Conservation (phyloP, 176 grass and related monocot species). For the Eremochloa ophiuroides region DNA sequence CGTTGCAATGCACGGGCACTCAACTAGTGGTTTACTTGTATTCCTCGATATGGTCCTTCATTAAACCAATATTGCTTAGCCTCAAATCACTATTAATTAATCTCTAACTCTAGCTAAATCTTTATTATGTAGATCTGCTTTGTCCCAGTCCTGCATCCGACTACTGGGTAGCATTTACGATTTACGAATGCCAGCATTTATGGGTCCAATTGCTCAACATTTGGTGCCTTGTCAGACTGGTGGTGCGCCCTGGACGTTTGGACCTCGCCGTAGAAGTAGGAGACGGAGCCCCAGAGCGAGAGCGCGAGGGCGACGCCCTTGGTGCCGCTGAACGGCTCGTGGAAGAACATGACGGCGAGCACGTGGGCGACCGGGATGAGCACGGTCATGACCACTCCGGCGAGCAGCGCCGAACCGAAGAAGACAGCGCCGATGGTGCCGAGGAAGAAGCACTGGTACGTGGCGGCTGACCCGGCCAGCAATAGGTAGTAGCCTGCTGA, state of each 20-base stretch:
- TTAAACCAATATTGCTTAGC: too few relatives aligned
- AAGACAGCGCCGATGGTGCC: constrained; percentile 76
- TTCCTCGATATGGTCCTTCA: too few relatives aligned
- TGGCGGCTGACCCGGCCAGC: constrained; percentile 22
- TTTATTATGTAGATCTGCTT: too few relatives aligned
- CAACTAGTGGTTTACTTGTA: too few relatives aligned
- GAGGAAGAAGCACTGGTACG: constrained; percentile 75
- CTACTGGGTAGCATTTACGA: too few relatives aligned
- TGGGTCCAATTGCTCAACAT: constrained; percentile 21
- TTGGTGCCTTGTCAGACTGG: neutral
- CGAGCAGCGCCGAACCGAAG: constrained; percentile 69
- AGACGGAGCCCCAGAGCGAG: constrained; percentile 74
- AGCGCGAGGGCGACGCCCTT: constrained; percentile 75
- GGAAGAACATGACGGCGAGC: constrained; percentile 63
- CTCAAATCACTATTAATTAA: too few relatives aligned
- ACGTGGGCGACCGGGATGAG: constrained; percentile 68
- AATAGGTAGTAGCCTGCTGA: constrained; percentile 61
- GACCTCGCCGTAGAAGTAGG: constrained; percentile 83
- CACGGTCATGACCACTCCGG: constrained; percentile 61
- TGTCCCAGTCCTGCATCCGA: too few relatives aligned
- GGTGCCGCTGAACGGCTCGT: constrained; percentile 59
- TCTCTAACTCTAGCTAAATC: too few relatives aligned
- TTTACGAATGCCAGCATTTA: too few relatives aligned
- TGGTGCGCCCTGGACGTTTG: constrained; percentile 4
- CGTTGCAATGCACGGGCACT: too few relatives aligned